Conservation (phyloP, 805 yeast species). For the Cyberlindnera petersonii region DNA sequence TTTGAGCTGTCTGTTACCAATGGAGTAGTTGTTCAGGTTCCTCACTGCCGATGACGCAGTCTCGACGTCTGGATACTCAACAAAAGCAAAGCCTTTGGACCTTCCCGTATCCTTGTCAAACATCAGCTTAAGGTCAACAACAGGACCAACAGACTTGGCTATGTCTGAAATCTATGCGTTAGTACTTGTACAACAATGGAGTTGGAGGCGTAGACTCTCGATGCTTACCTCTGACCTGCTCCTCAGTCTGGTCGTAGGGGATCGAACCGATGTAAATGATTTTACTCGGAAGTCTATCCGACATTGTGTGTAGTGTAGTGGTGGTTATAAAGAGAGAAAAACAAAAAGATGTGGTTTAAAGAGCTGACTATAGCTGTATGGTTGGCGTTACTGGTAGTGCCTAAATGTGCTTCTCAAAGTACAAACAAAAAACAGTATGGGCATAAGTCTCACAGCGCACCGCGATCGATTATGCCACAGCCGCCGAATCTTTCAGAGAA, state of each 20-base stretch:
- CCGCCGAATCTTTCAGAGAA: too few species aligned
- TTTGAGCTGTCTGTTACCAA: slow-evolving; percentile 66
- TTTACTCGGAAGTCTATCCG: slow-evolving; percentile 29
- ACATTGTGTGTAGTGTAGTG: slow-evolving; percentile 4
- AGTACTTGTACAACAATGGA: background rate
- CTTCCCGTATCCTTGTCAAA: slow-evolving; percentile 88
- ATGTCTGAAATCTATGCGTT: slow-evolving; percentile 41
- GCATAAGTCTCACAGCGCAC: background rate
- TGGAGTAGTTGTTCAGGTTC: slow-evolving; percentile 72
- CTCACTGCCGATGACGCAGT: slow-evolving; percentile 90
- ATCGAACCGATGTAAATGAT: slow-evolving; percentile 79
- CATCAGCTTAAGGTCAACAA: slow-evolving; percentile 64
- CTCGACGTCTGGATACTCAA: slow-evolving; percentile 71
- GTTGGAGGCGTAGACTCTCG: background rate
- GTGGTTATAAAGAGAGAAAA: background rate
- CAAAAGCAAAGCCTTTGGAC: slow-evolving; percentile 86
- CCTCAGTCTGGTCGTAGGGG: slow-evolving; percentile 92
- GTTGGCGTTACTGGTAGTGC: too few species aligned
- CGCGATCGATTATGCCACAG: too few species aligned
- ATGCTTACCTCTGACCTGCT: slow-evolving; percentile 56
- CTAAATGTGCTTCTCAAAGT: too few species aligned
- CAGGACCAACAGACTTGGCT: slow-evolving; percentile 87
- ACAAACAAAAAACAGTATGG: too few species aligned
- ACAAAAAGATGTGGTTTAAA: too few species aligned
- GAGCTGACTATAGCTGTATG: too few species aligned